Base-by-base conservation (phyloP, 805 yeast genomes). In the Brettanomyces sp. region DNA sequence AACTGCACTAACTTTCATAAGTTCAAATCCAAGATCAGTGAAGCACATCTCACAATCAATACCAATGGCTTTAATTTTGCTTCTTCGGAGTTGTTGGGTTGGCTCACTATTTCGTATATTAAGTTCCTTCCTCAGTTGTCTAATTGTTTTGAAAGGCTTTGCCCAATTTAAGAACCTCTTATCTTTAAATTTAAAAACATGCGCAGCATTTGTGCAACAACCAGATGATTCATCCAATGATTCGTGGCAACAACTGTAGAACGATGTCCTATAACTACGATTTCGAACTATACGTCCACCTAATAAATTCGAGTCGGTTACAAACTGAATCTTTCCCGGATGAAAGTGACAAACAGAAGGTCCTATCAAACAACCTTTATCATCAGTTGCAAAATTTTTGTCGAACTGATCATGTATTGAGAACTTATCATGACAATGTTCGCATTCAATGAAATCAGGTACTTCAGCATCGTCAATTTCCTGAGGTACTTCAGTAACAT, bases 1-100 rank as follows among this genome's bases (percentile, higher is more conserved):
- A 24, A 90, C 76, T 4, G 89, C 76, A 1, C 97, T 87, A 12
- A 90, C 68, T 50, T 96, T 72, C 53, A 90, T 77, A 51, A 90
- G 70, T 62, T 91, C 99, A 63, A 87, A 80, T 0, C 99, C 99
- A 39, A 68, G 61, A 0, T 90, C 73, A 0, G 98, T 89, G 60
- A 77, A 93, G 1, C 93, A 95, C 98, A 91, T 93, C 60, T 91
- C 99, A 68, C 99, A 93, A 66, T 91, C 99, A 24, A 91, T 59
- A 0, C 96, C 95, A 18, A 85, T 68, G 0, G 89, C 95, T 54
- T 72, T 67, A 45, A 67, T 59, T 37, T 56, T 56, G 7, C 47
- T 45, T 12, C 39, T 50, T 47, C 42, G 52, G 49, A 33, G 12
- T 13, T 36, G 49, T 54, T 35, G 59, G 48, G 54, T 58, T 59